These are phyloP conservation scores for Rhodamnia rubescens DNA, from an alignment of 345 rosid species.

Conservation along the genomic window DNA sequence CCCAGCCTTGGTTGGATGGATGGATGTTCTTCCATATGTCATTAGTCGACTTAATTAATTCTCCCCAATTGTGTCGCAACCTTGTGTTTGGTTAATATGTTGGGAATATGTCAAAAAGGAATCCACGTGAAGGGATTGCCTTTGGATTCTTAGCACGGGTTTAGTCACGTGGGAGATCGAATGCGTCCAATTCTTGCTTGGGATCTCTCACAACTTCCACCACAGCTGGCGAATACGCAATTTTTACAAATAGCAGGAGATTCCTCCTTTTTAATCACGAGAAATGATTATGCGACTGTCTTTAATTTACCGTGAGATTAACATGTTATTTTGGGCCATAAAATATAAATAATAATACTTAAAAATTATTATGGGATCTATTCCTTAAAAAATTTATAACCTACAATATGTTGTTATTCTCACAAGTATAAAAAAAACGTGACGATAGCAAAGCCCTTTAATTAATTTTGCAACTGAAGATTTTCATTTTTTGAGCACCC, in stretches of 20 bases:
- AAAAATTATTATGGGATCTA: no score
- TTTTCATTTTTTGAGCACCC: neutral
- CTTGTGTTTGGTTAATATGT: neutral
- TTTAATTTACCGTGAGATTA: no score
- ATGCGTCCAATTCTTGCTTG: neutral
- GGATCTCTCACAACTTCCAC: neutral
- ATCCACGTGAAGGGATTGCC: neutral
- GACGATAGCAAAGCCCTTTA: no score
- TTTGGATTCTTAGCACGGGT: neutral
- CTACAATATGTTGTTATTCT: no score
- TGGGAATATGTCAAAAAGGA: neutral
- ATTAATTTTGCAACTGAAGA: neutral
- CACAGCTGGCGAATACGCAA: neutral
- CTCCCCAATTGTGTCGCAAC: neutral
- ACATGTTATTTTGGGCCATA: no score
- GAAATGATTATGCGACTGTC: no score
- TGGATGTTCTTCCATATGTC: neutral
- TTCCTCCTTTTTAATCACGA: neutral
- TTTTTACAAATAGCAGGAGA: neutral
- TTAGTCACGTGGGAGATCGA: neutral
- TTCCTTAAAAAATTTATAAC: no score
- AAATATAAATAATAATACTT: no score
- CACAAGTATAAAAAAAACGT: no score
- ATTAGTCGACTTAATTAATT: neutral
- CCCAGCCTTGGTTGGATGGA: neutral